These are phyloP conservation scores for Lactarius deliciosus DNA, from an alignment of 768 basidiomycete species.

Conservation along the genomic window DNA sequence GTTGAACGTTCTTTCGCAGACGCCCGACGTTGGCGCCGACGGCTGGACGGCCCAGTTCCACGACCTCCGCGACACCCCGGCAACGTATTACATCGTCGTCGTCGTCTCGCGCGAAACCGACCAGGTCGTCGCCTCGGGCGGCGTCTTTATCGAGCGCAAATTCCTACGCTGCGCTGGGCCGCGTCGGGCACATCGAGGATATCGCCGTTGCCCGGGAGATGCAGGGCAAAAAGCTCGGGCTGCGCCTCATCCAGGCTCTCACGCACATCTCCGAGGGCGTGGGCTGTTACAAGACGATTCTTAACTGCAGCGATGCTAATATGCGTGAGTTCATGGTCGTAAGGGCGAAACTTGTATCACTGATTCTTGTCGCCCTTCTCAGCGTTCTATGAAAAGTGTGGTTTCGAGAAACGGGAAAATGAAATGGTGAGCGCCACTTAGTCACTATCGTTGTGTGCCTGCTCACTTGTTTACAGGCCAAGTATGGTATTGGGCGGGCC, in stretches of 20 bases:
- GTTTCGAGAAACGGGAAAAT: constrained; percentile 84
- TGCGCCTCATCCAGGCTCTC: constrained; percentile 83
- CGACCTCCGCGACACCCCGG: constrained; percentile 49
- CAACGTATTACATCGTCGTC: constrained; percentile 83
- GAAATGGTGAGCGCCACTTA: constrained; percentile 70
- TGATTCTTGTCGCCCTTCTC: constrained; percentile 17
- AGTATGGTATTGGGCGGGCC: constrained; percentile 52
- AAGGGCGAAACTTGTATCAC: constrained; percentile 3
- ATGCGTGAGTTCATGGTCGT: constrained; percentile 63
- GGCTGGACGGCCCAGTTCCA: constrained; percentile 74
- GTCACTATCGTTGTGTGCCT: background rate
- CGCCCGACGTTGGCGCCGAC: constrained; percentile 61
- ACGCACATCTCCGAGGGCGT: constrained; percentile 76
- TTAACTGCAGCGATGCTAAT: constrained; percentile 91
- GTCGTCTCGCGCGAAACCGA: constrained; percentile 75
- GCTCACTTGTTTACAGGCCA: constrained; percentile 44
- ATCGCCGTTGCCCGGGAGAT: constrained; percentile 87
- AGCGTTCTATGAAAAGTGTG: constrained; percentile 99
- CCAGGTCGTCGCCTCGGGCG: constrained; percentile 79
- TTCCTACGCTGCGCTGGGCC: constrained; percentile 84
- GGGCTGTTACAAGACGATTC: constrained; percentile 94
- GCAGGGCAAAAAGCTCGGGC: constrained; percentile 91
- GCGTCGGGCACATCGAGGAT: constrained; percentile 96
- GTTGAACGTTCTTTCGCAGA: constrained; percentile 69
- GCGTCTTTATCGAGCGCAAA: constrained; percentile 90